Evolutionary conservation across 2,329 filamentous ascomycete genomes (phyloP).

Genomic region (Drechslerella coelobrocha): DNA sequence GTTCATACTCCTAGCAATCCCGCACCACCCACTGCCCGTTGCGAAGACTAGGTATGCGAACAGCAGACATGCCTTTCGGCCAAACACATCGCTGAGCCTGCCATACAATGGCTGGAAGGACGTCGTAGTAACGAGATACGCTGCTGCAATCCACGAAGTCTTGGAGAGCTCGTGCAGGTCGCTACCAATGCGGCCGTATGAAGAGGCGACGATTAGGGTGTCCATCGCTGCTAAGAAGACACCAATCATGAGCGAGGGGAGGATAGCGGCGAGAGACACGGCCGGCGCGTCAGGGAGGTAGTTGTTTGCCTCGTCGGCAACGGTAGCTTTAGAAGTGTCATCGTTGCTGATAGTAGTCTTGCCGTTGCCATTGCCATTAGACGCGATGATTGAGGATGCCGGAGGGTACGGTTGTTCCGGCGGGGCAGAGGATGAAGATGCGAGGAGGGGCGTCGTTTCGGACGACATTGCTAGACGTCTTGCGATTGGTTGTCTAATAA

Average conservation of each 20-base stretch:
- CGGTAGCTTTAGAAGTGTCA: conserved; percentile 5
- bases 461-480: conserved; percentile 11
- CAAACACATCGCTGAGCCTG: conserved; percentile 74
- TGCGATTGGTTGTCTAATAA: no score
- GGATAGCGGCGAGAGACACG: conserved; percentile 27
- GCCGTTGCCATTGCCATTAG: background rate
- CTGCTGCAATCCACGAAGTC: conserved; percentile 76
- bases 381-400: background rate
- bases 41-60: conserved; percentile 71
- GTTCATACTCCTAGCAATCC: conserved; percentile 68
- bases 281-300: conserved; percentile 20
- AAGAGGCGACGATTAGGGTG: conserved; percentile 71
- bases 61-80: conserved; percentile 70
- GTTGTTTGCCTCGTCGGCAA: conserved; percentile 17
- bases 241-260: conserved; percentile 44
- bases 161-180: conserved; percentile 76
- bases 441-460: conserved; percentile 29
- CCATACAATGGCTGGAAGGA: conserved; percentile 78
- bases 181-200: conserved; percentile 78
- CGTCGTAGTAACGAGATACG: conserved; percentile 76
- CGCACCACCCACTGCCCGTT: conserved; percentile 69
- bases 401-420: background rate
- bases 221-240: conserved; percentile 76
- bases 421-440: background rate
- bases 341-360: background rate